phyloP scores from a whole-genome alignment of 306 rosid genomes.

The Trifolium repens region DNA sequence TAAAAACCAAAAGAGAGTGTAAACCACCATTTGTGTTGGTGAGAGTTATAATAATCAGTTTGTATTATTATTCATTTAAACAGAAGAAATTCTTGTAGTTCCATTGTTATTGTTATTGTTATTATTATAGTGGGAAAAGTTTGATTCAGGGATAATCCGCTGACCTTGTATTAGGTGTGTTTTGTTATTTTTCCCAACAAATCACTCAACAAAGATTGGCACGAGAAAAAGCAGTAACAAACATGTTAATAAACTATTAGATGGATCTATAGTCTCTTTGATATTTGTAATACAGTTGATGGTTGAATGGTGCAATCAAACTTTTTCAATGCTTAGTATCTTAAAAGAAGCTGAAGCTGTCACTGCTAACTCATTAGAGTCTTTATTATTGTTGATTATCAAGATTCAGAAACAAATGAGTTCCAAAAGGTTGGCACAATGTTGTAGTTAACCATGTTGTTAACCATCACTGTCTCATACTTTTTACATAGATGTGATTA shows the following conservation, averaged over 20 bases:
- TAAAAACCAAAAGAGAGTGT: no score
- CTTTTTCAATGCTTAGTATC: not conserved
- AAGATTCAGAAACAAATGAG: constrained; percentile 37
- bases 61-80: no score
- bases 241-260: not conserved
- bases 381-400: constrained; percentile 15
- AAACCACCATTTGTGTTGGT: no score
- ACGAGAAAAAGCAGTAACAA: not conserved
- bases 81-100: no score
- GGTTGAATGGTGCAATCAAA: not conserved
- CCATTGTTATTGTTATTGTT: no score
- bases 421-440: constrained; percentile 22
- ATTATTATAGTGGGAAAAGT: no score
- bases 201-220: not conserved
- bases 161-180: no score
- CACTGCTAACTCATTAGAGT: constrained; percentile 39
- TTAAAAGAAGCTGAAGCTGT: constrained; percentile 33
- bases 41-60: no score
- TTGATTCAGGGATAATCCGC: no score
- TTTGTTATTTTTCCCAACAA: no score
- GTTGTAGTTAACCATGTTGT: constrained; percentile 10
- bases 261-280: not conserved
- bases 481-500: not conserved
- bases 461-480: not conserved
- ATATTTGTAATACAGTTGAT: no score